Base-by-base conservation (phyloP, 2,329 filamentous ascomycete species). In the Verticillium albo-atrum region DNA sequence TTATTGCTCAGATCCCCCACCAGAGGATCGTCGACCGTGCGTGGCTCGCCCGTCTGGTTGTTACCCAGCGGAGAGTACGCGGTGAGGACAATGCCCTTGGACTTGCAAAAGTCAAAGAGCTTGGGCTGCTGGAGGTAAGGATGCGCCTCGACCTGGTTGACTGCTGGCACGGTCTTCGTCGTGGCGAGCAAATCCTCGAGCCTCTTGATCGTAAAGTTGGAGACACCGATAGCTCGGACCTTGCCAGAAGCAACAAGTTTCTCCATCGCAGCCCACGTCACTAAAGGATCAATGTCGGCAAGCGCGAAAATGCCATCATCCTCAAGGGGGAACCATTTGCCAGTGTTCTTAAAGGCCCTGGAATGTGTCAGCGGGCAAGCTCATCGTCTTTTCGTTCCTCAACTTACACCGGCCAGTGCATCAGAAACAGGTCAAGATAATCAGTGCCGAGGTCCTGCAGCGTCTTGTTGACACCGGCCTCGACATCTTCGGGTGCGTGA, bases 81-180 rank as follows among this genome's bases (percentile, higher is more conserved):
- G 66, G 84, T 82, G 54, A 89, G 71, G 61, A 84, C 75, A 62
- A 89, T 88, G 61, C 77, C 77, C 70, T 88, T 82, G 63, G 78
- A 70, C 57, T 81, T 72, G 73, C 81, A 85, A 71, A 81, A 86
- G 15, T 80, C 74, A 7, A 87, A 71, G 28, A 90, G 73, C 20
- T 82, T 76, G 2, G 75, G 74, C 68, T 85, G 87, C 69, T 89
- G 87, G 12, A 90, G 77, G 66, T 88, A 88, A 2, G 87, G 86
- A 70, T 90, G 86, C 56, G 85, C 85, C 70, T 90, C 87, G 63
- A 90, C 85, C 73, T 90, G 87, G 73, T 90, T 89, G 65, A 82
- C 81, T 2, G 84, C 84, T 1, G 87, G 87, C 1, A 77, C 73
- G 12, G 86, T 77, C 42, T 74, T 79, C n/a, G 82, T 81, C 65